phyloP scores from a whole-genome alignment of 441 rosid genomes.

The Pelargonium fulgidum region DNA sequence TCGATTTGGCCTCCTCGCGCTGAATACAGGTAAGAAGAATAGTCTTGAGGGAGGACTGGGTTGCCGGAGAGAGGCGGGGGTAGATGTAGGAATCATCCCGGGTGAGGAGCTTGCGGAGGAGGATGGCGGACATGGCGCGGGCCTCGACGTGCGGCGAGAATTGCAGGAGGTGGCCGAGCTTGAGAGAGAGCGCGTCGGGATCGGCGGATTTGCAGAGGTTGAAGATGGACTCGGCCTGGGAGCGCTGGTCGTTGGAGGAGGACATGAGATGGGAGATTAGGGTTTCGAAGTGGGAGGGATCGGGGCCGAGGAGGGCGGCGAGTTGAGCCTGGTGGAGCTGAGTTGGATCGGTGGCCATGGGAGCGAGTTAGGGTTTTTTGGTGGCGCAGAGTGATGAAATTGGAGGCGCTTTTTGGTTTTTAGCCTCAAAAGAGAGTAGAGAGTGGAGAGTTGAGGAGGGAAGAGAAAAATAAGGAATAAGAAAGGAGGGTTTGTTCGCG shows the following conservation, averaged over 20 bases:
- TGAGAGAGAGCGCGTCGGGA: slow-evolving; percentile 76
- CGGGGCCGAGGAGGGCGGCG: slow-evolving; percentile 35
- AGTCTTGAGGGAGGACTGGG: slow-evolving; percentile 77
- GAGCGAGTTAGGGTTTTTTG: background rate
- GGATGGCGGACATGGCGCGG: slow-evolving; percentile 92
- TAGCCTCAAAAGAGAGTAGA: background rate
- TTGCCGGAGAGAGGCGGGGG: slow-evolving; percentile 60
- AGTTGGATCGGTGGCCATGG: slow-evolving; percentile 27
- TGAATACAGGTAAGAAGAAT: slow-evolving; percentile 64
- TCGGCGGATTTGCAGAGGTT: slow-evolving; percentile 83
- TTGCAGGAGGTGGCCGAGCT: slow-evolving; percentile 80
- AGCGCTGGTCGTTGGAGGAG: slow-evolving; percentile 84
- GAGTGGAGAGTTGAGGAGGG: background rate
- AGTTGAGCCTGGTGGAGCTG: slow-evolving; percentile 33
- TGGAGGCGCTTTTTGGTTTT: slow-evolving; percentile 2
- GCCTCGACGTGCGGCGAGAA: slow-evolving; percentile 61
- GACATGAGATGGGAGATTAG: slow-evolving; percentile 88
- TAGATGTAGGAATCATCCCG: slow-evolving; percentile 83
- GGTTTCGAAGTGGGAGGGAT: slow-evolving; percentile 44
- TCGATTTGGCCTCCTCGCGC: slow-evolving; percentile 63
- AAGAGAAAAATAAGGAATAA: too few species aligned
- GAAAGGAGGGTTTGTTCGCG: too few species aligned
- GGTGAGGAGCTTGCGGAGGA: slow-evolving; percentile 85
- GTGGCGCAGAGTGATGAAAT: background rate
- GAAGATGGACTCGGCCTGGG: slow-evolving; percentile 80